These are phyloP conservation scores for Penicillium sp. DNA, from an alignment of 2,329 filamentous ascomycete species.

Conservation along the genomic window DNA sequence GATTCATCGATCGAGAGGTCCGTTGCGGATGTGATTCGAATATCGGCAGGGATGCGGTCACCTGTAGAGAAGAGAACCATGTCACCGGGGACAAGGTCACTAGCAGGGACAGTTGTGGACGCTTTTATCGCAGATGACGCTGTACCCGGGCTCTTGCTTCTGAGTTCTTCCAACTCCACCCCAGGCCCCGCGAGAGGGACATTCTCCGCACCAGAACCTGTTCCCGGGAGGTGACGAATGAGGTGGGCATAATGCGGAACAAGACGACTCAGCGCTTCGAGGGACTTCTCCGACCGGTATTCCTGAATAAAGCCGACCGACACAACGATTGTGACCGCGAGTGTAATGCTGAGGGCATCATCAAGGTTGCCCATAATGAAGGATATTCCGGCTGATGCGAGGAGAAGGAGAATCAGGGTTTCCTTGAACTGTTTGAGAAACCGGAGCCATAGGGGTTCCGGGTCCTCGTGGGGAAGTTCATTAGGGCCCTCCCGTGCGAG, in stretches of 20 bases:
- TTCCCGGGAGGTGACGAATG: conserved; percentile 57
- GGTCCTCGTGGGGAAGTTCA: conserved; percentile 88
- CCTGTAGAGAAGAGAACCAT: conserved; percentile 91
- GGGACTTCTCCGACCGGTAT: conserved; percentile 93
- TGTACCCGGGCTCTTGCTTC: conserved; percentile 46
- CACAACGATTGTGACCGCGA: conserved; percentile 95
- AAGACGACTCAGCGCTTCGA: conserved; percentile 87
- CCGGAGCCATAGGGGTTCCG: conserved; percentile 89
- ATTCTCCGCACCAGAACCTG: conserved; percentile 20
- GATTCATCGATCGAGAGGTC: conserved; percentile 94
- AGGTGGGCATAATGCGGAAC: conserved; percentile 94
- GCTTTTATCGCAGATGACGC: conserved; percentile 63
- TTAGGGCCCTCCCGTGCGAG: conserved; percentile 80
- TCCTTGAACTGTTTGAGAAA: conserved; percentile 97
- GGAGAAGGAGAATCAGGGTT: conserved; percentile 83
- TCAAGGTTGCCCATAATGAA: conserved; percentile 89
- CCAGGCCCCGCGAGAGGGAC: conserved; percentile 25
- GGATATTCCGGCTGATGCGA: conserved; percentile 82
- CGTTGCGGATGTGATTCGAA: conserved; percentile 83
- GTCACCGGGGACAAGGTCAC: conserved; percentile 84
- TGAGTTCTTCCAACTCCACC: conserved; percentile 46
- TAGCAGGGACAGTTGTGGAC: conserved; percentile 79
- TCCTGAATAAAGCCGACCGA: conserved; percentile 95
- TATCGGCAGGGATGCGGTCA: conserved; percentile 91
- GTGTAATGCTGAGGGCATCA: conserved; percentile 90